Evolutionary conservation across 805 yeast genomes (phyloP).

Genomic region (Phaffomyces antillensis): DNA sequence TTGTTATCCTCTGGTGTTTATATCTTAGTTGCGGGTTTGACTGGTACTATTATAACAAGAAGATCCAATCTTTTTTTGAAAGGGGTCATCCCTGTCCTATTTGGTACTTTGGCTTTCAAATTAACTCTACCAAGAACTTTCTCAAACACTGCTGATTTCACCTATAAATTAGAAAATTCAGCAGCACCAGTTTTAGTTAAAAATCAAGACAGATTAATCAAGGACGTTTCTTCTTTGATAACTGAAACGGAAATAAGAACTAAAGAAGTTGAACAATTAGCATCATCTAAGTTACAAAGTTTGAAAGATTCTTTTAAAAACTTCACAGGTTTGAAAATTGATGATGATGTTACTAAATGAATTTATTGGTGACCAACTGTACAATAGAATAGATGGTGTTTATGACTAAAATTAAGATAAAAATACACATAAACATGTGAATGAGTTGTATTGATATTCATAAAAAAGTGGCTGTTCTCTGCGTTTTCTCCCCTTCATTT

Average conservation of each 20-base stretch:
- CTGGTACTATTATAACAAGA: constrained; percentile 71
- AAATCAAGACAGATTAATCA: constrained; percentile 46
- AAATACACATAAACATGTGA: no score
- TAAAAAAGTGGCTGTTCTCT: no score
- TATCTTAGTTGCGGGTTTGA: constrained; percentile 56
- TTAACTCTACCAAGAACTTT: constrained; percentile 71
- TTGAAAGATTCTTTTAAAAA: constrained; percentile 28
- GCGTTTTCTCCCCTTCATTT: no score
- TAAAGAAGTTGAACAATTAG: constrained; percentile 26
- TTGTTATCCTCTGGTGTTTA: constrained; percentile 66
- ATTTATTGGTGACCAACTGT: constrained; percentile 6
- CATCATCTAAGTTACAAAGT: constrained; percentile 12
- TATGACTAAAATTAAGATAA: not conserved
- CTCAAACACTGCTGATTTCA: constrained; percentile 46
- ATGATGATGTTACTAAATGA: constrained; percentile 52
- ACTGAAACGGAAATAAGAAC: constrained; percentile 31
- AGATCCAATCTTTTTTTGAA: constrained; percentile 52
- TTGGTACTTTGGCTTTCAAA: constrained; percentile 60
- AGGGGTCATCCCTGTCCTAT: constrained; percentile 46
- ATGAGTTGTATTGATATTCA: no score
- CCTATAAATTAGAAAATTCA: constrained; percentile 54
- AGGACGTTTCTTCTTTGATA: constrained; percentile 38
- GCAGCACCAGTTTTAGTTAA: constrained; percentile 57
- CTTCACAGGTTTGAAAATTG: constrained; percentile 64
- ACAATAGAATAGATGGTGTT: not conserved